phyloP scores from a whole-genome alignment of 352 stramenopile species.

The Peronospora belbahrii region DNA sequence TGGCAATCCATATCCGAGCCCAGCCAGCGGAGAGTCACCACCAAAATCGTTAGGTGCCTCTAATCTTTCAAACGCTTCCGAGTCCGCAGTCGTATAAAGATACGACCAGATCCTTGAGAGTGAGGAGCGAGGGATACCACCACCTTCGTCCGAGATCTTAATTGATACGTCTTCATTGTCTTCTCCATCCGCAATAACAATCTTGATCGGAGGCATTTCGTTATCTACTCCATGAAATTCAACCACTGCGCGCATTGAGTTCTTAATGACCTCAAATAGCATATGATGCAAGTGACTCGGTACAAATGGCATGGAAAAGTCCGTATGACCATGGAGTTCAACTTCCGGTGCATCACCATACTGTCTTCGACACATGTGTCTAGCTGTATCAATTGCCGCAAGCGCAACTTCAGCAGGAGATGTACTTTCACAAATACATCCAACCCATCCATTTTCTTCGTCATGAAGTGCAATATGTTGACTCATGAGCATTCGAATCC shows the following conservation, averaged over 20 bases:
- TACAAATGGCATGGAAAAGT: constrained; percentile 98
- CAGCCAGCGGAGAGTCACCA: constrained; percentile 87
- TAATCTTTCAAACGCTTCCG: constrained; percentile 87
- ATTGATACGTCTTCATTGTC: constrained; percentile 99
- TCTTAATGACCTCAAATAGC: constrained; percentile 99
- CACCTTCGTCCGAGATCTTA: constrained; percentile 99
- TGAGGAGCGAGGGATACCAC: constrained; percentile 96
- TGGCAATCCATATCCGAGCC: constrained; percentile 95
- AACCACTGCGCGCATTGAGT: constrained; percentile 97
- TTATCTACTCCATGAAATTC: constrained; percentile 97
- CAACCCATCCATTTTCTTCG: constrained; percentile 79
- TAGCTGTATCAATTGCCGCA: constrained; percentile 95
- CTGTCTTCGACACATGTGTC: constrained; percentile 98
- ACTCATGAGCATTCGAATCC: constrained; percentile 99
- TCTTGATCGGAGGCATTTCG: constrained; percentile 97
- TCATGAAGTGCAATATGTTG: constrained; percentile 97
- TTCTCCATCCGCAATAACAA: constrained; percentile 98
- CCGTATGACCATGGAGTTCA: constrained; percentile 94
- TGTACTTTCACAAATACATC: constrained; percentile 94
- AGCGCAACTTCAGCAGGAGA: constrained; percentile 95
- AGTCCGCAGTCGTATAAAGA: constrained; percentile 98
- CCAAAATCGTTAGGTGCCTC: constrained; percentile 84
- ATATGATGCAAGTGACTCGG: constrained; percentile 96
- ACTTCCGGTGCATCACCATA: constrained; percentile 99
- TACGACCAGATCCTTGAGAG: constrained; percentile 99